Evolutionary conservation across 768 basidiomycete genomes (phyloP).

Genomic region (Suillus plorans): DNA sequence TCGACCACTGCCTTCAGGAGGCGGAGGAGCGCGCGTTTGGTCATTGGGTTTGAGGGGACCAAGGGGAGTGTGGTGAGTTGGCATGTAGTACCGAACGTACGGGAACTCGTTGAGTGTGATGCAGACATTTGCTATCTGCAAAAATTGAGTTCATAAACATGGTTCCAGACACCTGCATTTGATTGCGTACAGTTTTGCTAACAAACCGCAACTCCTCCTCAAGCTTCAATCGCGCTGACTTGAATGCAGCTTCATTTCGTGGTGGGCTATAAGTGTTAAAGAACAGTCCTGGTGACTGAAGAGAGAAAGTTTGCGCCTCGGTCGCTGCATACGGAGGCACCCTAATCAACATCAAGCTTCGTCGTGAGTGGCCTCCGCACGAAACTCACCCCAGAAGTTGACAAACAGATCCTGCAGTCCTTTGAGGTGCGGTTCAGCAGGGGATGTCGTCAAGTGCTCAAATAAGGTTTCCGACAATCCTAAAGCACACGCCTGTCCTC

Average conservation of each 20-base stretch:
- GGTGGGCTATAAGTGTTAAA: slow-evolving; percentile 89
- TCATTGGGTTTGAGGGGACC: slow-evolving; percentile 75
- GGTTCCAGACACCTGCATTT: not conserved
- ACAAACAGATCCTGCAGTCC: slow-evolving; percentile 84
- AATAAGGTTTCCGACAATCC: slow-evolving; percentile 80
- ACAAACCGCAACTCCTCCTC: slow-evolving; percentile 84
- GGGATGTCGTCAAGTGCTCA: slow-evolving; percentile 67
- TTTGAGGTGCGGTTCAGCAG: slow-evolving; percentile 77
- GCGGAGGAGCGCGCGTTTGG: slow-evolving; percentile 65
- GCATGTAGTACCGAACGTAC: slow-evolving; percentile 89
- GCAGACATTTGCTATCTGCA: slow-evolving; percentile 83
- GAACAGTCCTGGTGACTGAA: slow-evolving; percentile 77
- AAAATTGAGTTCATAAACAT: not conserved
- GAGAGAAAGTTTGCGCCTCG: slow-evolving; percentile 84
- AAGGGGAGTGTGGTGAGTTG: slow-evolving; percentile 77
- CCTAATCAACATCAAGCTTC: slow-evolving; percentile 12
- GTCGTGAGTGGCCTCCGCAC: not conserved
- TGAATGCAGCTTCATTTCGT: slow-evolving; percentile 64
- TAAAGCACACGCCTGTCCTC: slow-evolving; percentile 29
- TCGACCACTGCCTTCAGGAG: slow-evolving; percentile 59
- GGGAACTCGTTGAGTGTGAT: slow-evolving; percentile 91
- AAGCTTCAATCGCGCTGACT: slow-evolving; percentile 67
- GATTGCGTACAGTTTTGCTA: slow-evolving; percentile 57
- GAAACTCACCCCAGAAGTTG: slow-evolving; percentile 84
- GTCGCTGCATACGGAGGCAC: slow-evolving; percentile 49